Conservation (phyloP, 306 rosid species). For the Argentina anserina region DNA sequence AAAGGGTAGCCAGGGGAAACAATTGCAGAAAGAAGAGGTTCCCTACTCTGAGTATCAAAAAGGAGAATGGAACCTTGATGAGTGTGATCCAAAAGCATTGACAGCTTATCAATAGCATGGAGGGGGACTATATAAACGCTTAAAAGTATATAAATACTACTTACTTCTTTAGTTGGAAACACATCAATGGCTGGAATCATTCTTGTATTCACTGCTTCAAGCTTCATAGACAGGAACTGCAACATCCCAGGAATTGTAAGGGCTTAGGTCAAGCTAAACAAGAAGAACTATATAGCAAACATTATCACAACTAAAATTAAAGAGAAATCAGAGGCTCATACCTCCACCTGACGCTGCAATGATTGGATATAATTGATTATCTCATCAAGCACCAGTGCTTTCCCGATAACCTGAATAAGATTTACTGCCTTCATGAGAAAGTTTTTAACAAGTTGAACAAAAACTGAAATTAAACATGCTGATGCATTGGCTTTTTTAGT, state of each 20-base stretch:
- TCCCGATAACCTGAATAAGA: conserved; percentile 78
- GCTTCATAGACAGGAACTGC: conserved; percentile 96
- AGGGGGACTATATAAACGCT: neutral
- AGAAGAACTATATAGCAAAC: neutral
- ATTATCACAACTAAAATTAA: conserved; percentile 5
- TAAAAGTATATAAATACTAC: conserved; percentile 10
- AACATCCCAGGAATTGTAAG: conserved; percentile 23
- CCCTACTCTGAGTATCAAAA: neutral
- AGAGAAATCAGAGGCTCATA: conserved; percentile 12
- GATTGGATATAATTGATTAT: conserved; percentile 93
- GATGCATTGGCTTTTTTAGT: neutral
- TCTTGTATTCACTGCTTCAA: conserved; percentile 84
- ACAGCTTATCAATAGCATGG: too few species aligned
- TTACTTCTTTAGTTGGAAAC: conserved; percentile 80
- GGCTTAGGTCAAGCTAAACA: neutral
- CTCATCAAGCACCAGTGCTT: conserved; percentile 92
- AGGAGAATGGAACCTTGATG: conserved; percentile 1
- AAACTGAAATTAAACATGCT: neutral
- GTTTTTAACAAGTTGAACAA: conserved; percentile 9
- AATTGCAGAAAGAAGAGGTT: neutral
- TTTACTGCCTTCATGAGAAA: neutral
- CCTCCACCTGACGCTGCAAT: conserved; percentile 91
- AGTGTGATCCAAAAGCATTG: neutral
- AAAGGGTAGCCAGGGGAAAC: neutral
- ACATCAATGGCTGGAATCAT: conserved; percentile 58